Percentiles rank a stretch among this genome's conserved stretches.
phyloP scores from a whole-genome alignment of 495 filamentous ascomycete genomes.

The Elasticomyces elasticus region DNA sequence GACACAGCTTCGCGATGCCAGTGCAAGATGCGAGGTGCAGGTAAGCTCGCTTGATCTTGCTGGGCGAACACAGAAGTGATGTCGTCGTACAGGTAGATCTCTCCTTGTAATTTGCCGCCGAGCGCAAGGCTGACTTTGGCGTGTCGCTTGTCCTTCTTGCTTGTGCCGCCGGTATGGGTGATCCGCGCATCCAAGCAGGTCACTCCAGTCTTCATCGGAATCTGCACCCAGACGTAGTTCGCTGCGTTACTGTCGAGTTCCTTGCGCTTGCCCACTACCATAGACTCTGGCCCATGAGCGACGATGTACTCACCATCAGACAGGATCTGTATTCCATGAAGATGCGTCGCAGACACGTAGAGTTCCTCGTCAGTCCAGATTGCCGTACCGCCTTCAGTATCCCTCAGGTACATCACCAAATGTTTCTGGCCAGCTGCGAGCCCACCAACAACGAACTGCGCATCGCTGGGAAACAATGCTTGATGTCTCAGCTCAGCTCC shows the following conservation, averaged over 20 bases:
- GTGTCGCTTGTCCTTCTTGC: conserved; percentile 3
- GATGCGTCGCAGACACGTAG: conserved; percentile 15
- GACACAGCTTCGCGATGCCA: conserved; percentile 84
- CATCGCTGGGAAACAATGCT: background rate
- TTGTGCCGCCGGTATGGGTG: background rate
- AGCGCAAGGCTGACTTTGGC: conserved; percentile 51
- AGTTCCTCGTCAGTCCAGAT: conserved; percentile 9
- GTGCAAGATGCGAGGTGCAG: conserved; percentile 49
- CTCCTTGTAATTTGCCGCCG: conserved; percentile 62
- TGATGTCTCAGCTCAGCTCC: background rate
- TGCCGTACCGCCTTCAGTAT: background rate
- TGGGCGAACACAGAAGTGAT: conserved; percentile 47
- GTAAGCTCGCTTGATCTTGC: conserved; percentile 26
- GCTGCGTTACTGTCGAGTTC: background rate
- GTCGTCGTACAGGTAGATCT: conserved; percentile 69
- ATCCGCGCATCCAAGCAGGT: conserved; percentile 48
- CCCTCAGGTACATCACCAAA: background rate
- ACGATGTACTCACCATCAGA: conserved; percentile 12
- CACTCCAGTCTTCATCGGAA: conserved; percentile 38
- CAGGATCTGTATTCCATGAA: conserved; percentile 29
- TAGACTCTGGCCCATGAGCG: conserved; percentile 17
- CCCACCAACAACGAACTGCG: background rate
- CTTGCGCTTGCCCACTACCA: conserved; percentile 12
- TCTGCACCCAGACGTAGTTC: conserved; percentile 15
- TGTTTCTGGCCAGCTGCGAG: background rate